Evolutionary conservation across 2,329 filamentous ascomycete genomes (phyloP).

Genomic region (Aspergillus viridinutans): DNA sequence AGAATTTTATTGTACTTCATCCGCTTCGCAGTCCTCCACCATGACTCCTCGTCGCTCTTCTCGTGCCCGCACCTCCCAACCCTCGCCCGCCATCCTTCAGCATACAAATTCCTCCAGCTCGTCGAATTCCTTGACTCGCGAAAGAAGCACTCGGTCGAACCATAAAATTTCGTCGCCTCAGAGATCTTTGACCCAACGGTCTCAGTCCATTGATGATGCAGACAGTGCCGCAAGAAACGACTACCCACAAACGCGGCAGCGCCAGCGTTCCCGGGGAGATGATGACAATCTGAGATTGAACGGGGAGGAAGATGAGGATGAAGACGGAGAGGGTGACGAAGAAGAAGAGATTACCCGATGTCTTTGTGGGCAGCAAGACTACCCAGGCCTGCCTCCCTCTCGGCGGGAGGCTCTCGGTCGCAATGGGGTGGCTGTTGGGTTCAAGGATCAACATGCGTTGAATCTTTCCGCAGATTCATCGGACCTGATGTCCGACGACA

Average conservation of each 20-base stretch:
- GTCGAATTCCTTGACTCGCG: constrained; percentile 66
- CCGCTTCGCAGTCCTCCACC: constrained; percentile 17
- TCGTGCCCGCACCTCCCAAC: constrained; percentile 76
- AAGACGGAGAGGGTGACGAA: constrained; percentile 62
- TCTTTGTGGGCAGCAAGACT: constrained; percentile 90
- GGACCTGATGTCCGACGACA: constrained; percentile 68
- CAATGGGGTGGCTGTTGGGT: constrained; percentile 47
- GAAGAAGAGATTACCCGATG: constrained; percentile 95
- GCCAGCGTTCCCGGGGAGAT: constrained; percentile 69
- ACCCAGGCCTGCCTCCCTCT: constrained; percentile 70
- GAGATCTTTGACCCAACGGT: constrained; percentile 64
- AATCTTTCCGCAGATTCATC: constrained; percentile 58
- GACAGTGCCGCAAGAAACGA: constrained; percentile 53
- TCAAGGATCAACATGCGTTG: constrained; percentile 56
- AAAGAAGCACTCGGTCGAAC: constrained; percentile 68
- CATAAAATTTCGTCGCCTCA: constrained; percentile 68
- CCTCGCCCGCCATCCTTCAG: constrained; percentile 63
- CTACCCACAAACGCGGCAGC: constrained; percentile 67
- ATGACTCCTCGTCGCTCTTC: constrained; percentile 83
- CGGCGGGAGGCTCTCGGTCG: constrained; percentile 55
- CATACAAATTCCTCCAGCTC: constrained; percentile 75
- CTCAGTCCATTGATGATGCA: constrained; percentile 53
- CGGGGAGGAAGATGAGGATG: constrained; percentile 51
- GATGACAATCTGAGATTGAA: constrained; percentile 48
- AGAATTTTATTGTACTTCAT: constrained; percentile 8